Base-by-base conservation (phyloP, 2,329 filamentous ascomycete species). In the Alternaria triticina region DNA sequence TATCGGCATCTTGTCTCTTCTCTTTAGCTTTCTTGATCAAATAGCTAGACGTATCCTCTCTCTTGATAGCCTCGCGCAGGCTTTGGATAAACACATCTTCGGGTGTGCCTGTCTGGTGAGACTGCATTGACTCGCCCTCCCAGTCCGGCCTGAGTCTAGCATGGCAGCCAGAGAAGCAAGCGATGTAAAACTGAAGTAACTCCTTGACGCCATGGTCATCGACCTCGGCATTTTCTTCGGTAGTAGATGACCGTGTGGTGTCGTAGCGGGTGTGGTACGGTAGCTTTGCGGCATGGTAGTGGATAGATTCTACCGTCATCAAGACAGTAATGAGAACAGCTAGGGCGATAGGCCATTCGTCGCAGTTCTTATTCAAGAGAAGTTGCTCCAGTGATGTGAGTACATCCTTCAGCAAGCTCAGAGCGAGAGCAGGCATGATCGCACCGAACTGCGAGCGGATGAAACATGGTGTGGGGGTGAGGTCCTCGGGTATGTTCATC, bases 271-370 rank as follows among this genome's bases (percentile, higher is more conserved):
- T 57, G 57, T 81, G 79, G 49, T 80, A 81, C 0, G 77, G 73
- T 0, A 74, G 54, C 51, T 79, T 80, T 0, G 77, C 75, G 0
- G 75, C 73, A 30, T 81, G 78, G 65, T 80, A 81, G 22, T 81
- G 78, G 15, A 79, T 73, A 8, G 73, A 78, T 51, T 81, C 79
- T 15, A 81, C 67, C 1, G 73, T 75, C 78, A 81, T 80, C 13
- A 80, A 67, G 4, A 81, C 54, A 22, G 73, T 70, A 36, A 74
- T 72, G 25, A 80, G 66, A 4, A 76, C 68, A 2, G 77, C 77
- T 4, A 81, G 64, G 2, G 76, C 70, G 25, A 75, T 17, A 9
- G 78, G 74, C 76, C 77, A 81, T 12, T 79, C 70, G 2, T 69
- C 54, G 56, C 70, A 70, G 9, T 74, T 70, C 40, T 77, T 72